These are phyloP conservation scores for Penicillium decumbens DNA, from an alignment of 2,329 filamentous ascomycete species.

Conservation along the genomic window DNA sequence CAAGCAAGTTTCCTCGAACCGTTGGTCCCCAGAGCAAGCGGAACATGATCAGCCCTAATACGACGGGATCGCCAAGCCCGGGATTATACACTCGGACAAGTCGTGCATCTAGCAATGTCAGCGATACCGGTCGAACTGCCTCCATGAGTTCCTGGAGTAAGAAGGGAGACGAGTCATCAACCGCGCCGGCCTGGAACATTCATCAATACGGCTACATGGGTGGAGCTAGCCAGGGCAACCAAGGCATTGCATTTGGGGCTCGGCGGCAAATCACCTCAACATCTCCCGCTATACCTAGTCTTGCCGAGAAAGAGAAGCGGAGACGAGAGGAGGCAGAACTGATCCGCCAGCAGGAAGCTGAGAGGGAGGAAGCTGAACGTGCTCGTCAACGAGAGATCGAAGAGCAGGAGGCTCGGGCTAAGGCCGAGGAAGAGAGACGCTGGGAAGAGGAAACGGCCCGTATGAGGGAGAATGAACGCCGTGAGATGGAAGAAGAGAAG, in stretches of 20 bases:
- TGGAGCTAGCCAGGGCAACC: slow-evolving; percentile 89
- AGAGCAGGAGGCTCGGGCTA: slow-evolving; percentile 46
- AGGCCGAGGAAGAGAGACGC: slow-evolving; percentile 43
- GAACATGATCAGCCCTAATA: slow-evolving; percentile 60
- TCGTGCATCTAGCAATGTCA: slow-evolving; percentile 53
- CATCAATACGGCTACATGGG: slow-evolving; percentile 98
- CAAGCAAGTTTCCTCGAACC: slow-evolving; percentile 65
- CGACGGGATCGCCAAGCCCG: slow-evolving; percentile 56
- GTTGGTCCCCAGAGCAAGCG: slow-evolving; percentile 69
- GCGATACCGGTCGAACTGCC: slow-evolving; percentile 51
- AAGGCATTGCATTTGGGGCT: slow-evolving; percentile 87
- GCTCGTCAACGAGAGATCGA: slow-evolving; percentile 47
- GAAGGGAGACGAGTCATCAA: slow-evolving; percentile 71
- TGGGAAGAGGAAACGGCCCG: slow-evolving; percentile 47
- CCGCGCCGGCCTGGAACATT: slow-evolving; percentile 94
- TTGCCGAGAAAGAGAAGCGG: slow-evolving; percentile 77
- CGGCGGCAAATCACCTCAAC: slow-evolving; percentile 87
- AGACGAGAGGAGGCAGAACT: slow-evolving; percentile 56
- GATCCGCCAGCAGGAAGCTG: slow-evolving; percentile 40
- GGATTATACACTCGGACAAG: slow-evolving; percentile 37
- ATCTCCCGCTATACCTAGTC: slow-evolving; percentile 69
- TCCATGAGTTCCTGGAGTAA: slow-evolving; percentile 85
- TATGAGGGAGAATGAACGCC: slow-evolving; percentile 50
- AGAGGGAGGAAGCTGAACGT: slow-evolving; percentile 50
- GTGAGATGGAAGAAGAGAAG: slow-evolving; percentile 45